Conservation (phyloP, 2,329 filamentous ascomycete species). For the Xylariaceae sp. region DNA sequence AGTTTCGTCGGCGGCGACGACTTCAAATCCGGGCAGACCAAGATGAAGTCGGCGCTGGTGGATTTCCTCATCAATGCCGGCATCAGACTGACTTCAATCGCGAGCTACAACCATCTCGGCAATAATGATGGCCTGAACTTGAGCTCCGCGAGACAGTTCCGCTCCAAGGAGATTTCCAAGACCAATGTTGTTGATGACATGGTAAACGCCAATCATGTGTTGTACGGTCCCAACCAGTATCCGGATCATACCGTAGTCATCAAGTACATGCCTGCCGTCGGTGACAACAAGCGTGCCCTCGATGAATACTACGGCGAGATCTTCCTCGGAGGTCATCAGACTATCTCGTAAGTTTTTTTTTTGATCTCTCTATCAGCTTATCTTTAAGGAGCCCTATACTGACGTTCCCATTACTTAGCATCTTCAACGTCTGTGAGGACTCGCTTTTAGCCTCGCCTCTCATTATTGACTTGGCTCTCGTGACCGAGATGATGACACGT, state of each 20-base stretch:
- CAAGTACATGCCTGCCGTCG: constrained; percentile 99
- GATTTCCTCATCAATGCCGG: constrained; percentile 98
- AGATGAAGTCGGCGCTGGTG: constrained; percentile 99
- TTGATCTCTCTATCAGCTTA: background rate
- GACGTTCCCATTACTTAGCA: constrained; percentile 40
- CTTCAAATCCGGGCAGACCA: constrained; percentile 99
- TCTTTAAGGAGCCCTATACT: background rate
- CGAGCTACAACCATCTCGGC: constrained; percentile 97
- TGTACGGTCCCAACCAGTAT: constrained; percentile 90
- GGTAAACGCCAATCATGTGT: constrained; percentile 88
- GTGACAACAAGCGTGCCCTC: constrained; percentile 96
- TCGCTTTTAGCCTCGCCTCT: constrained; percentile 91
- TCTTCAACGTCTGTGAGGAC: constrained; percentile 99
- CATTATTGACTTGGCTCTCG: constrained; percentile 91
- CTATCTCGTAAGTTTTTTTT: constrained; percentile 62
- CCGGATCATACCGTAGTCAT: constrained; percentile 98
- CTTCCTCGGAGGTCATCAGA: constrained; percentile 97
- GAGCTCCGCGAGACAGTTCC: constrained; percentile 96
- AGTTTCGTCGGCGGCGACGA: constrained; percentile 96
- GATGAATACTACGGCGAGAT: constrained; percentile 99
- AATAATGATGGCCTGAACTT: constrained; percentile 99
- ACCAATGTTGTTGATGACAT: constrained; percentile 99
- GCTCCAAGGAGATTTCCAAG: constrained; percentile 99
- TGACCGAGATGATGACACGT: constrained; percentile 97
- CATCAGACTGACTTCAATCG: constrained; percentile 97